Conservation (phyloP, 176 grass and related monocot genomes). For the Thinopyrum elongatum region DNA sequence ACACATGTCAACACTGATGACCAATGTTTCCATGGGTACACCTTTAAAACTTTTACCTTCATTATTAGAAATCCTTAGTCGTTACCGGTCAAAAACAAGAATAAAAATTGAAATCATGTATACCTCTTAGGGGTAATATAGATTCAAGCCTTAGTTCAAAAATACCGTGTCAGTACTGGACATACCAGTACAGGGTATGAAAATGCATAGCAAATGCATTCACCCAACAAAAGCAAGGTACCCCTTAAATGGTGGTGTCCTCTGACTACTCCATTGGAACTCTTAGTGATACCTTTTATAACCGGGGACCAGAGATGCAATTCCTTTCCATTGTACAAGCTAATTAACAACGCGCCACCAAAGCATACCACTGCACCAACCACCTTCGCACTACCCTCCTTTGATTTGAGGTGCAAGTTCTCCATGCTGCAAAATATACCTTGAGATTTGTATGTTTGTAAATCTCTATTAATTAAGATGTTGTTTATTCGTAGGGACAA, state of each 20-base stretch:
- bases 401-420: constrained; percentile 8
- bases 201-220: neutral
- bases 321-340: neutral
- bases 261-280: neutral
- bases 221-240: constrained; percentile 14
- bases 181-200: constrained; percentile 8
- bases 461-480: too few species aligned
- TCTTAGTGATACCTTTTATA: neutral
- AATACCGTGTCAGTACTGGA: neutral
- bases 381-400: neutral
- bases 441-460: neutral
- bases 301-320: too few species aligned
- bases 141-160: neutral
- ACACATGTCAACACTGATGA: constrained; percentile 5
- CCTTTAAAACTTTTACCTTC: constrained; percentile 16
- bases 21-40: constrained; percentile 18
- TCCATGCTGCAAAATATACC: neutral
- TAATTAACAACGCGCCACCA: neutral
- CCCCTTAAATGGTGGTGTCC: constrained; percentile 13
- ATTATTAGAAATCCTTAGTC: neutral
- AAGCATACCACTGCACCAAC: neutral
- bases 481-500: too few species aligned
- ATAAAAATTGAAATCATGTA: too few species aligned
- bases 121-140: neutral
- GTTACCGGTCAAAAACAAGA: too few species aligned